Evolutionary conservation across 2,329 filamentous ascomycete genomes (phyloP).

Genomic region (Trichoderma koningii): DNA sequence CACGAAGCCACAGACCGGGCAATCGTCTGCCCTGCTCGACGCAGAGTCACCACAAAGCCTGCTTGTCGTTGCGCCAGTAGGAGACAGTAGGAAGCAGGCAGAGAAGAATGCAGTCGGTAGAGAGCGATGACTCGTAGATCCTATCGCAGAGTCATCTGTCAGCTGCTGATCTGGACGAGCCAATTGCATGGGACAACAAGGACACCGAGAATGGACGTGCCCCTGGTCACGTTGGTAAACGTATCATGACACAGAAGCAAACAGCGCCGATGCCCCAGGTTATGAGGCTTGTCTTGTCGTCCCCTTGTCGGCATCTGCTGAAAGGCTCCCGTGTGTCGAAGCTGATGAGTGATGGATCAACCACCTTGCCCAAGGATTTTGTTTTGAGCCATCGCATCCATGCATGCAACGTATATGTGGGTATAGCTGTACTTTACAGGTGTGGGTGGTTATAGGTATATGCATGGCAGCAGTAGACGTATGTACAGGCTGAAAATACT

Average conservation of each 20-base stretch:
- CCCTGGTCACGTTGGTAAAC: conserved; percentile 19
- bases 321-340: conserved; percentile 10
- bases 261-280: not conserved
- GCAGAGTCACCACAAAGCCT: not conserved
- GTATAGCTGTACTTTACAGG: conserved; percentile 1
- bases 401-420: conserved; percentile 22
- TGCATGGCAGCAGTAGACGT: not conserved
- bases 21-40: not conserved
- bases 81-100: not conserved
- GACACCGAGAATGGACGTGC: conserved; percentile 6
- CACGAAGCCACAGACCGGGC: not conserved
- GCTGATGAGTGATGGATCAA: conserved; percentile 5
- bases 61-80: too few relatives aligned
- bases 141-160: not conserved
- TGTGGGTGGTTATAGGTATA: conserved; percentile 9
- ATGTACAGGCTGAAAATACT: not conserved
- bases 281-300: not conserved
- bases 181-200: conserved; percentile 25
- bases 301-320: conserved; percentile 13
- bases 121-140: not conserved
- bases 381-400: conserved; percentile 5
- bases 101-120: not conserved
- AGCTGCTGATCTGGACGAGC: conserved; percentile 1
- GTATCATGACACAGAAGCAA: conserved; percentile 4
- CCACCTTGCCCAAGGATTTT: conserved; percentile 18